A percentile compares a stretch with the other conserved stretches of the same genome.
Conservation (phyloP, 164 flowering plant species). For the Vitis rupestris region DNA sequence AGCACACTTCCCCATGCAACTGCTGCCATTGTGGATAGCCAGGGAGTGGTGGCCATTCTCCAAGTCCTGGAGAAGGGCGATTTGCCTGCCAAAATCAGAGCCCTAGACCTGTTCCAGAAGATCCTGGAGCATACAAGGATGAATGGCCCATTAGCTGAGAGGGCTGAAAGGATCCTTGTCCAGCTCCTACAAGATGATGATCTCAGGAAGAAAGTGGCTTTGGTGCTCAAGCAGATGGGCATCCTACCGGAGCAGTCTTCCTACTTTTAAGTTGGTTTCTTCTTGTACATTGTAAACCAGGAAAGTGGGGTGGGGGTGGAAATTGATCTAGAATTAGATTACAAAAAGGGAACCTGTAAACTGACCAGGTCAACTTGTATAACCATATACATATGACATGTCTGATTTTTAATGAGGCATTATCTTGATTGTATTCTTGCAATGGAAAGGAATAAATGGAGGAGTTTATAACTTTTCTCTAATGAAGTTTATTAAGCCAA, state of each 20-base stretch:
- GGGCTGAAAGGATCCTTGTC: slow-evolving; percentile 22
- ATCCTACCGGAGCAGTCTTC: slow-evolving; percentile 27
- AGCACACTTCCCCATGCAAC: slow-evolving; percentile 15
- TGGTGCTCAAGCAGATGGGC: slow-evolving; percentile 20
- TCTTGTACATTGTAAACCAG: too few species aligned
- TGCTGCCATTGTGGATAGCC: slow-evolving; percentile 18
- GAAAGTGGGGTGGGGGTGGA: too few species aligned
- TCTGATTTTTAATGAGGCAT: too few species aligned
- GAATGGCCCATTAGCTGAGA: slow-evolving; percentile 2
- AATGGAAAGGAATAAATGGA: too few species aligned
- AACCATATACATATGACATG: too few species aligned
- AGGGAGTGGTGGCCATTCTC: slow-evolving; percentile 19
- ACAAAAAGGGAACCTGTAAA: too few species aligned
- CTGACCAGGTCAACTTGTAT: too few species aligned
- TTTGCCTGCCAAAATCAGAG: slow-evolving; percentile 18
- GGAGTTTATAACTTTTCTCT: too few species aligned
- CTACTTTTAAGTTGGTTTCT: slow-evolving; percentile 12
- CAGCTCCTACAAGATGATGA: slow-evolving; percentile 23
- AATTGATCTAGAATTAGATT: too few species aligned
- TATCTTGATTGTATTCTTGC: too few species aligned
- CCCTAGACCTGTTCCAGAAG: slow-evolving; percentile 22
- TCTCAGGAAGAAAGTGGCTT: slow-evolving; percentile 21
- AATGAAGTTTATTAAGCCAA: too few species aligned
- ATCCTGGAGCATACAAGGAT: slow-evolving; percentile 11
- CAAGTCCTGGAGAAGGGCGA: slow-evolving; percentile 25